Conservation (phyloP, 106 monocot genomes). For the Acorus calamus region DNA sequence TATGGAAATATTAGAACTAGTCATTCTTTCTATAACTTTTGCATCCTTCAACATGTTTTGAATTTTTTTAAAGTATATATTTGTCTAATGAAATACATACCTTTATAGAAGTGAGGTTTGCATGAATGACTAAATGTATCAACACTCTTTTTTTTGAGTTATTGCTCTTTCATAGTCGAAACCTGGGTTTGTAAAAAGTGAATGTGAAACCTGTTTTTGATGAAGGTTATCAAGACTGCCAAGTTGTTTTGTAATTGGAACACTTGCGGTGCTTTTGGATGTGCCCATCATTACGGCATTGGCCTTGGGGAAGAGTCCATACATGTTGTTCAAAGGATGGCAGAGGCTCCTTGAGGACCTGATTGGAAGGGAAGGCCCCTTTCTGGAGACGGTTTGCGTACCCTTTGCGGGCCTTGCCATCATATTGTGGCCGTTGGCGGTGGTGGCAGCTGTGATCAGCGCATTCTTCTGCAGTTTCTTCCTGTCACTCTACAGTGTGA, state of each 20-base stretch:
- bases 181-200: too few relatives aligned
- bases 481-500: constrained; percentile 47
- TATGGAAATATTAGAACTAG: not conserved
- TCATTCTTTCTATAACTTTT: too few relatives aligned
- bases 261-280: constrained; percentile 50
- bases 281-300: constrained; percentile 37
- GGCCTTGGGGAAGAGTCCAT: constrained; percentile 69
- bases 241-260: constrained; percentile 40
- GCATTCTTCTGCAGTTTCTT: constrained; percentile 65
- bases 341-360: constrained; percentile 50
- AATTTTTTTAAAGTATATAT: too few relatives aligned
- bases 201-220: not conserved
- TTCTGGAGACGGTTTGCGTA: constrained; percentile 73
- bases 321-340: constrained; percentile 89
- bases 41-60: too few relatives aligned
- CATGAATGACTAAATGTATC: not conserved
- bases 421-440: constrained; percentile 73
- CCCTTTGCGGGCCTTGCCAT: constrained; percentile 84
- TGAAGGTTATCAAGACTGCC: constrained; percentile 56
- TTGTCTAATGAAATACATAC: too few relatives aligned
- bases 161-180: too few relatives aligned
- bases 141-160: too few relatives aligned
- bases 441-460: constrained; percentile 44
- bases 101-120: too few relatives aligned
- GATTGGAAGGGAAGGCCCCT: constrained; percentile 76